These are phyloP conservation scores for Nannochloropsis salina DNA, from an alignment of 108 stramenopile genomes.

Conservation along the genomic window DNA sequence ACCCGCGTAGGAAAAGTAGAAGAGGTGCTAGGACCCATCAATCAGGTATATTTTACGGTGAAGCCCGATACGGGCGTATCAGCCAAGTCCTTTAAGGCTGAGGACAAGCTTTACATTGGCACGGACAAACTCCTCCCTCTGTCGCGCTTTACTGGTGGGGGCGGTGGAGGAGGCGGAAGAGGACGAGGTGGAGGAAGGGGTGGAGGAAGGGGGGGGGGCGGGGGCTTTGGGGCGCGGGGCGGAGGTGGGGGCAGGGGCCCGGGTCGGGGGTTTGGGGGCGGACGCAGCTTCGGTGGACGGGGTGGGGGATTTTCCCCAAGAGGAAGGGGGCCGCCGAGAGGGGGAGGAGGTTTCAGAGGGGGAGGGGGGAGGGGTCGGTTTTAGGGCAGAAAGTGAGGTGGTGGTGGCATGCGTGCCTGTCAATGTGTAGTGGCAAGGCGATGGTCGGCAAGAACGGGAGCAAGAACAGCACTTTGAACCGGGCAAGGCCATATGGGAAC, in stretches of 20 bases:
- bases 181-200: slow-evolving; percentile 36
- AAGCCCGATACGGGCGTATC: slow-evolving; percentile 90
- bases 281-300: not conserved
- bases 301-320: not conserved
- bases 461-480: not conserved
- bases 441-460: not conserved
- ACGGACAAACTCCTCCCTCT: slow-evolving; percentile 87
- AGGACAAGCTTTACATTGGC: slow-evolving; percentile 69
- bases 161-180: slow-evolving; percentile 36
- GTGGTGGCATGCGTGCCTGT: not conserved
- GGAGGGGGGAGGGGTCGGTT: not conserved
- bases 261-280: not conserved
- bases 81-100: slow-evolving; percentile 61
- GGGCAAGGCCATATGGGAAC: no score
- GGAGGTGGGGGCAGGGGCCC: not conserved
- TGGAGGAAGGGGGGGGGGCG: slow-evolving; percentile 30
- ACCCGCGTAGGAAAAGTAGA: slow-evolving; percentile 95
- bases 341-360: not conserved
- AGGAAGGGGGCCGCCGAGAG: not conserved
- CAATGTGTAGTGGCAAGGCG: not conserved
- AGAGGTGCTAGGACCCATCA: slow-evolving; percentile 89
- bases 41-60: slow-evolving; percentile 86
- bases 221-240: not conserved
- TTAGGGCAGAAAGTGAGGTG: not conserved
- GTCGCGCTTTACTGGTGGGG: slow-evolving; percentile 70